These are phyloP conservation scores for Aspergillus sp. DNA, from an alignment of 2,329 filamentous ascomycete genomes.

Conservation along the genomic window DNA sequence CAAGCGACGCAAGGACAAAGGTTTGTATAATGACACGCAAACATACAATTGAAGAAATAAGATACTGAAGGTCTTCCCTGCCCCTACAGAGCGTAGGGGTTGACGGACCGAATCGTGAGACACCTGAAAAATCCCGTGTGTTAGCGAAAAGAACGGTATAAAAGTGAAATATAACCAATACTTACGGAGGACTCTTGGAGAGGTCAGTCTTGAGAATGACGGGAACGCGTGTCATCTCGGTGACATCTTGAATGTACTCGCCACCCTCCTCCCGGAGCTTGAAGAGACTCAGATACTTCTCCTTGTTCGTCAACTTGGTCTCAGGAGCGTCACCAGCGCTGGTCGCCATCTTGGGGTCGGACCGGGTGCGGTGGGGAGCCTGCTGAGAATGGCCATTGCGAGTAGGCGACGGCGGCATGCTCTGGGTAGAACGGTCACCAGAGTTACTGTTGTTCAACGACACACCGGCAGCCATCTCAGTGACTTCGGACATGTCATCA, in stretches of 20 bases:
- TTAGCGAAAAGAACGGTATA: conserved; percentile 14
- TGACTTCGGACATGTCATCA: conserved; percentile 76
- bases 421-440: conserved; percentile 83
- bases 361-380: conserved; percentile 76
- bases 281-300: conserved; percentile 91
- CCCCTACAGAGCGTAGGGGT: conserved; percentile 42
- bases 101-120: conserved; percentile 44
- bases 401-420: conserved; percentile 83
- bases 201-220: conserved; percentile 97
- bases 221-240: conserved; percentile 95
- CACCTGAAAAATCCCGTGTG: conserved; percentile 25
- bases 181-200: conserved; percentile 98
- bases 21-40: conserved; percentile 16
- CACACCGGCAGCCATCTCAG: conserved; percentile 85
- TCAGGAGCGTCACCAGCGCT: conserved; percentile 61
- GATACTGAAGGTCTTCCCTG: conserved; percentile 4
- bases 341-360: conserved; percentile 81
- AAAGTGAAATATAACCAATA: conserved; percentile 25
- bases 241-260: conserved; percentile 96
- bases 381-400: conserved; percentile 61
- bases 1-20: conserved; percentile 10
- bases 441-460: conserved; percentile 61
- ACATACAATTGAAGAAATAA: conserved; percentile 16
- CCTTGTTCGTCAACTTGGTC: conserved; percentile 78
- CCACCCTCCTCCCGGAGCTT: conserved; percentile 83